phyloP scores from a whole-genome alignment of 768 basidiomycete genomes.

The Pleurotus citrinopileatus region DNA sequence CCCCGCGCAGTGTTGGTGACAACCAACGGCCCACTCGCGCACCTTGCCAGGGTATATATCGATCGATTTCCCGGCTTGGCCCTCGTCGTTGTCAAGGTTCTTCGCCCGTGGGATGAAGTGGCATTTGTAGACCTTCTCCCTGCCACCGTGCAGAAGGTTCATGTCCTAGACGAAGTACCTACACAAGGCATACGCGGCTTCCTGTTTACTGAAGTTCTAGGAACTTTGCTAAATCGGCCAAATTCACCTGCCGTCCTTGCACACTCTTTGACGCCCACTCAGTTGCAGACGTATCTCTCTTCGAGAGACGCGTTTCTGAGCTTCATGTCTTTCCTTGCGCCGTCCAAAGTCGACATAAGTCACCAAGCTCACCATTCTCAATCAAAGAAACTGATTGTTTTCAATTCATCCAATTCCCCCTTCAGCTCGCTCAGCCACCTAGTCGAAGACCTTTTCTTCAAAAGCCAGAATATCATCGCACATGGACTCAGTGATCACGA shows the following conservation, averaged over 20 bases:
- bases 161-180: slow-evolving; percentile 81
- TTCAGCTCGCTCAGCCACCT: slow-evolving; percentile 53
- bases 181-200: slow-evolving; percentile 56
- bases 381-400: slow-evolving; percentile 59
- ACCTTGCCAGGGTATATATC: slow-evolving; percentile 53
- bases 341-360: background rate
- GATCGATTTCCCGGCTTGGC: slow-evolving; percentile 48
- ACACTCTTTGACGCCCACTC: slow-evolving; percentile 57
- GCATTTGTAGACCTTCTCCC: slow-evolving; percentile 64
- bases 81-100: slow-evolving; percentile 70
- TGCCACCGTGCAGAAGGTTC: slow-evolving; percentile 49
- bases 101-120: slow-evolving; percentile 77
- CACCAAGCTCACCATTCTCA: slow-evolving; percentile 26
- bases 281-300: slow-evolving; percentile 49
- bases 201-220: slow-evolving; percentile 72
- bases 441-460: slow-evolving; percentile 57
- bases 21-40: slow-evolving; percentile 76
- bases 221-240: slow-evolving; percentile 43
- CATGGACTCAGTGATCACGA: slow-evolving; percentile 72
- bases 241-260: slow-evolving; percentile 41
- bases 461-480: slow-evolving; percentile 46
- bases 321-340: slow-evolving; percentile 29
- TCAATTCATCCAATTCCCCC: slow-evolving; percentile 56
- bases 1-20: slow-evolving; percentile 69
- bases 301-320: slow-evolving; percentile 39